phyloP scores from a whole-genome alignment of 2,329 filamentous ascomycete genomes.

The Colletotrichum brevisporum region DNA sequence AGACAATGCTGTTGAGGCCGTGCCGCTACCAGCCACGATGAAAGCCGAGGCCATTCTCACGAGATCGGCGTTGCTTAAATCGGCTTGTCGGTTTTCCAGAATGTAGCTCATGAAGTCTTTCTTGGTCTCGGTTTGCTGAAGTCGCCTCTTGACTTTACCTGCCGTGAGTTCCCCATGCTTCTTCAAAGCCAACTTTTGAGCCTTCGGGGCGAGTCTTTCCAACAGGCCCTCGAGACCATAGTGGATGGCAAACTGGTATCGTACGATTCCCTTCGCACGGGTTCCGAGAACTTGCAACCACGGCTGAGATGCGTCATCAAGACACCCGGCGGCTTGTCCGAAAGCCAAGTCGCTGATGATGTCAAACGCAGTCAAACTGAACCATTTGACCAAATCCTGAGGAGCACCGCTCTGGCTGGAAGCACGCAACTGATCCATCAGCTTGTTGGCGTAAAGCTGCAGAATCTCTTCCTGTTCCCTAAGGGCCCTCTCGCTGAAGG shows the following conservation, averaged over 20 bases:
- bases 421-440: constrained; percentile 24
- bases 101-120: constrained; percentile 34
- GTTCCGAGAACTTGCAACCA: constrained; percentile 34
- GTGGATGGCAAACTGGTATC: constrained; percentile 30
- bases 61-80: constrained; percentile 26
- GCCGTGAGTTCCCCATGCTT: constrained; percentile 27
- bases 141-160: constrained; percentile 25
- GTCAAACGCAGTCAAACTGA: constrained; percentile 56
- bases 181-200: constrained; percentile 23
- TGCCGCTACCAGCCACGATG: constrained; percentile 58
- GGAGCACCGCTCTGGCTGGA: constrained; percentile 20
- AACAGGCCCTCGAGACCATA: constrained; percentile 26
- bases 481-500: constrained; percentile 25
- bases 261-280: constrained; percentile 22
- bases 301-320: constrained; percentile 45
- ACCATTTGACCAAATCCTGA: constrained; percentile 50
- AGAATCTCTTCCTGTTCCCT: constrained; percentile 35
- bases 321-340: constrained; percentile 58
- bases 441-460: constrained; percentile 26
- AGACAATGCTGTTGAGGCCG: constrained; percentile 58
- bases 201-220: constrained; percentile 26
- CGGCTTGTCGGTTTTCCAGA: constrained; percentile 17
- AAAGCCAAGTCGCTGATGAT: constrained; percentile 62
- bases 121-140: constrained; percentile 19
- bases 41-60: constrained; percentile 40